phyloP scores from a whole-genome alignment of 495 filamentous ascomycete genomes.

The Glarea lozoyensis region DNA sequence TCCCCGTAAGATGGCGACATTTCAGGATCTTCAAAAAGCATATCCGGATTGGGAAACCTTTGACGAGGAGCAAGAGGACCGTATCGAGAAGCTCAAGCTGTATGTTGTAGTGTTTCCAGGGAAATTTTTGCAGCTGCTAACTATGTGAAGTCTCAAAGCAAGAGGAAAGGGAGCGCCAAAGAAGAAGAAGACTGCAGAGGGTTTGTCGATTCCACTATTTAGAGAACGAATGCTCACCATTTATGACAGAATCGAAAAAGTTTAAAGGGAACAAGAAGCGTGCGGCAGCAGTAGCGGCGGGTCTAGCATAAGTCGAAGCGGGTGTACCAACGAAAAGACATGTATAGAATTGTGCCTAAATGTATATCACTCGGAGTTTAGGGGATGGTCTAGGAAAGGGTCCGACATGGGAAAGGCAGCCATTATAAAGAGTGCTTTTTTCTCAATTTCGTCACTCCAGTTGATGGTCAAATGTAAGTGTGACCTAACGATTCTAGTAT shows the following conservation, averaged over 20 bases:
- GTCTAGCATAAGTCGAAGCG: too few relatives aligned
- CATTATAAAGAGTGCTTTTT: too few relatives aligned
- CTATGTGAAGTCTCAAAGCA: constrained; percentile 47
- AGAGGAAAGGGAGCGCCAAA: constrained; percentile 86
- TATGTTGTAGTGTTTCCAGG: constrained; percentile 23
- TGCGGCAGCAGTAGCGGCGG: too few relatives aligned
- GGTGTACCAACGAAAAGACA: too few relatives aligned
- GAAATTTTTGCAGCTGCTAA: constrained; percentile 22
- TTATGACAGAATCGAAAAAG: constrained; percentile 26
- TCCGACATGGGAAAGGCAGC: too few relatives aligned
- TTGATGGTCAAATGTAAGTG: too few relatives aligned
- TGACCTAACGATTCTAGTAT: too few relatives aligned
- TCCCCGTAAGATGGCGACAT: constrained; percentile 60
- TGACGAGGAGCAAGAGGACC: constrained; percentile 62
- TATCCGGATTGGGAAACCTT: constrained; percentile 60
- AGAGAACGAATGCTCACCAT: constrained; percentile 1
- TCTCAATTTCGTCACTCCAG: too few relatives aligned
- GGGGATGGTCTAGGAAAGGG: too few relatives aligned
- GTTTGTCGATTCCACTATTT: constrained; percentile 32
- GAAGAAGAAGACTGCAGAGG: constrained; percentile 68
- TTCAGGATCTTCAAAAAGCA: constrained; percentile 56
- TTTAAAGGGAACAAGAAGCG: constrained; percentile 24
- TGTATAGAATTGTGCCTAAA: too few relatives aligned
- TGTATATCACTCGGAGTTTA: too few relatives aligned
- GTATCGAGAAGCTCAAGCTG: constrained; percentile 67